Evolutionary conservation across 2,329 filamentous ascomycete genomes (phyloP).

Genomic region (Cordyceps pruinosa): DNA sequence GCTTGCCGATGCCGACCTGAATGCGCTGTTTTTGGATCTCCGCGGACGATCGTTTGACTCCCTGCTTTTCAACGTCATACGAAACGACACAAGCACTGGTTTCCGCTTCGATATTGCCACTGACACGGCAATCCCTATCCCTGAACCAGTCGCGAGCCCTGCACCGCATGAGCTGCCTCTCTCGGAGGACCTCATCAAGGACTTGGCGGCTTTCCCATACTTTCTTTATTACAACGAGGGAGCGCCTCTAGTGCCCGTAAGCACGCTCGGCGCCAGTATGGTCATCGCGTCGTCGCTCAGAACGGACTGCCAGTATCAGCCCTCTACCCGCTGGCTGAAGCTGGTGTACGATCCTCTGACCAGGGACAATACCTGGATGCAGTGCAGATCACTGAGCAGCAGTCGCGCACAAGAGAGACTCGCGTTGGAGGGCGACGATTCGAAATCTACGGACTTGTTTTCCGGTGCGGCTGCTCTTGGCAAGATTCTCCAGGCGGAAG

Average conservation of each 20-base stretch:
- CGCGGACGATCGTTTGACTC: conserved; percentile 5
- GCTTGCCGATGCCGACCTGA: not conserved
- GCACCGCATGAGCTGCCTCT: not conserved
- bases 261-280: not conserved
- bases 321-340: conserved; percentile 4
- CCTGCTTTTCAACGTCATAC: conserved; percentile 3
- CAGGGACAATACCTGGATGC: conserved; percentile 10
- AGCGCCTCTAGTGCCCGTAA: not conserved
- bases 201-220: conserved; percentile 4
- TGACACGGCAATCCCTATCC: conserved; percentile 3
- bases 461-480: not conserved
- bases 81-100: not conserved
- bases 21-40: not conserved
- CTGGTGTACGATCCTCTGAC: conserved; percentile 2
- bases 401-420: not conserved
- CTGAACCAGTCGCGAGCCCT: conserved; percentile 3
- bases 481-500: not conserved
- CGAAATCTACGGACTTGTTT: conserved; percentile 1
- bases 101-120: conserved; percentile 9
- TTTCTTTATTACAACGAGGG: conserved; percentile 5
- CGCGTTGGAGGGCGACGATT: not conserved
- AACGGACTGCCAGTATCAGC: not conserved
- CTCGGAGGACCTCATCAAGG: not conserved
- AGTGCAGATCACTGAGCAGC: not conserved
- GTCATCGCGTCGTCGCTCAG: conserved; percentile 1